Evolutionary conservation across 306 rosid genomes (phyloP), one percentile per base, ranked within the genome.

Genomic region (Sicyos edulis): DNA sequence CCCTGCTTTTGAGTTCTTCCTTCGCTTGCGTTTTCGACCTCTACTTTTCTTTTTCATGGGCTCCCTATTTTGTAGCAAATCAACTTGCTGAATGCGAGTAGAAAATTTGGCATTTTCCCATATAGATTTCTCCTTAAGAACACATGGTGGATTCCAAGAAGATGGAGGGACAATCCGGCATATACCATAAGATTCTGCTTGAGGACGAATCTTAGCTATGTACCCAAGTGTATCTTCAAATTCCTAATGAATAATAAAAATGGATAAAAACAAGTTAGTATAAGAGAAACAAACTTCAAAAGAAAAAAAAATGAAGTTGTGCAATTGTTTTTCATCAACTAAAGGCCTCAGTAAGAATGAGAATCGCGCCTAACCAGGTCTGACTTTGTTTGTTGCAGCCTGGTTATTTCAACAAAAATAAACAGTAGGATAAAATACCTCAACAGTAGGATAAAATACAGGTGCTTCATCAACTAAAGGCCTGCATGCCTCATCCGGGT

Each of bases 111-210:
- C 84, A 75, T 75, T 74, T 72, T 93, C 96, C 97, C 99, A 93
- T 50, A 77, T 10, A 40, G 73, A 62, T 81, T 85, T 87, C 86
- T 91, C 92, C 86, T 83, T 91, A 15, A 93, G 96, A 80, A 86
- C 87, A 81, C 96, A 93, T 51, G 92, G 95, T 67, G 99, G 97
- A 59, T 45, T 75, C 99, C 99, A 93, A 26, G 83, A 82, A 78
- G 87, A 44, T 9, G 99, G 99, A 60, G 99, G 99, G 75, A 93
- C 97, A 81, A 93, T 89, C 85, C 96, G 85, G 78, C 99, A 93
- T 85, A 93, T 93, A 67, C 97, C 99, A 83, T 83, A 77, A 13
- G 86, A 76, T 77, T 91, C 95, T 58, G 99, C 99, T 80, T 59
- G 54, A 24, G 87, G 85, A 9, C 96, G 87, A 58, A 93, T 88